phyloP scores from a whole-genome alignment of 495 filamentous ascomycete species.

The Annulohypoxylon stygium region DNA sequence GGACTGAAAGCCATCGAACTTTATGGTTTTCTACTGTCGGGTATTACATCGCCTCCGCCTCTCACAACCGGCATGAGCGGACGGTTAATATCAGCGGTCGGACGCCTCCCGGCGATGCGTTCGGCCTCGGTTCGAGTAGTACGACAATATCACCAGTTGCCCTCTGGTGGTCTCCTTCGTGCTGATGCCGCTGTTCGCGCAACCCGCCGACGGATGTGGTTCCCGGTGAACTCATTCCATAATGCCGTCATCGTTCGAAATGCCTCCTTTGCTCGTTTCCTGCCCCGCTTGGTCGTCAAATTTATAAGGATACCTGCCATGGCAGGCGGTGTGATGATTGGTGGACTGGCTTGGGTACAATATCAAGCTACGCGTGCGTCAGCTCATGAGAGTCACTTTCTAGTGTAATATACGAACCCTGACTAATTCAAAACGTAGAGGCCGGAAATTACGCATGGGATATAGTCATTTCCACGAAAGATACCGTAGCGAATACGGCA shows the following conservation, averaged over 20 bases:
- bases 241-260: slow-evolving; percentile 87
- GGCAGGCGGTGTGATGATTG: slow-evolving; percentile 89
- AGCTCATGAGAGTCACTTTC: neutral
- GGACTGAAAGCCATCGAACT: slow-evolving; percentile 13
- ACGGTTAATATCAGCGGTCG: slow-evolving; percentile 77
- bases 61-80: slow-evolving; percentile 76
- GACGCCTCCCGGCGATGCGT: slow-evolving; percentile 75
- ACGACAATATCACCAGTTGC: slow-evolving; percentile 74
- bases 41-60: slow-evolving; percentile 48
- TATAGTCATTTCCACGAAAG: slow-evolving; percentile 76
- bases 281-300: slow-evolving; percentile 92
- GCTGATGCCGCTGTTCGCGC: slow-evolving; percentile 72
- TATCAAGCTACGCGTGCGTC: slow-evolving; percentile 91
- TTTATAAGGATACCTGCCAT: slow-evolving; percentile 88
- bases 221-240: slow-evolving; percentile 82
- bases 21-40: slow-evolving; percentile 38
- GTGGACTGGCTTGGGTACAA: slow-evolving; percentile 89
- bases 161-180: slow-evolving; percentile 77
- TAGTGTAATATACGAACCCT: slow-evolving; percentile 26
- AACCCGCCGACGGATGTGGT: slow-evolving; percentile 75
- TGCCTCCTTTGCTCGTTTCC: slow-evolving; percentile 84
- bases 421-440: slow-evolving; percentile 65
- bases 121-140: slow-evolving; percentile 67
- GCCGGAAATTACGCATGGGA: slow-evolving; percentile 90
- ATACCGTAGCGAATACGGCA: slow-evolving; percentile 75